Evolutionary conservation across 768 basidiomycete species (phyloP), one percentile per base, ranked within the genome.

Genomic region (Boletales sp.): DNA sequence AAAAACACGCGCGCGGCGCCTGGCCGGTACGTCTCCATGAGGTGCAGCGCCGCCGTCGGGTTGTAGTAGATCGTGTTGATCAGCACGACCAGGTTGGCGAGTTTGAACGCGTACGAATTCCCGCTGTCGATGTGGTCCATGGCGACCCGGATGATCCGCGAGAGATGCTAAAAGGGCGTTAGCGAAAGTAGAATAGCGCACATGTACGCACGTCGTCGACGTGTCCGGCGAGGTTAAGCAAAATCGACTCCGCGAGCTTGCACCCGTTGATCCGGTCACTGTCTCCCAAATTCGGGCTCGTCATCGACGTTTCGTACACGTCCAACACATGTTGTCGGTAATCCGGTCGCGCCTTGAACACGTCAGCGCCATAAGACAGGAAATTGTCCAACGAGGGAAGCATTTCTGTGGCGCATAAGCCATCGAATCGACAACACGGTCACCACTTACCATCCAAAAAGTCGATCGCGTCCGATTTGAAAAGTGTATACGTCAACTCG

Each of bases 341-440:
- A 57, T 90, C 87, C 1, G 79, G 67, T 42, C 81, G 83, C 19
- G 78, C 63, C 59, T 87, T 84, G 70, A 94, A 84, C 14, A 82
- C 71, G 13, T 91, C 87, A 21, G 79, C 74, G 14, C 92, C 92
- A 61, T 82, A 93, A 13, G 88, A 89, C 46, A 95, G 74, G 63
- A 91, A 90, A 75, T 94, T 94, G 72, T 92, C 89, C 48, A 95
- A 68, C 5, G 86, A 83, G 11, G 90, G 89, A 21, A 91, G 77
- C 89, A 93, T 94, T 64, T 94, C 91, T 84, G 35, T 13, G 37
- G 32, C 39, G 32, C 39, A 8, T n/a, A n/a, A n/a, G n/a, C 31
- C 15, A 9, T 29, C 32, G 6, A 24, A 45, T 7, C 11, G 18
- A 47, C 9, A 14, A 24, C 29, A 14, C n/a, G n/a, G n/a, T n/a